Percentiles rank a stretch among this genome's conserved stretches.
Evolutionary conservation across 352 stramenopile genomes (phyloP).

Genomic region (Plasmopara viticola): DNA sequence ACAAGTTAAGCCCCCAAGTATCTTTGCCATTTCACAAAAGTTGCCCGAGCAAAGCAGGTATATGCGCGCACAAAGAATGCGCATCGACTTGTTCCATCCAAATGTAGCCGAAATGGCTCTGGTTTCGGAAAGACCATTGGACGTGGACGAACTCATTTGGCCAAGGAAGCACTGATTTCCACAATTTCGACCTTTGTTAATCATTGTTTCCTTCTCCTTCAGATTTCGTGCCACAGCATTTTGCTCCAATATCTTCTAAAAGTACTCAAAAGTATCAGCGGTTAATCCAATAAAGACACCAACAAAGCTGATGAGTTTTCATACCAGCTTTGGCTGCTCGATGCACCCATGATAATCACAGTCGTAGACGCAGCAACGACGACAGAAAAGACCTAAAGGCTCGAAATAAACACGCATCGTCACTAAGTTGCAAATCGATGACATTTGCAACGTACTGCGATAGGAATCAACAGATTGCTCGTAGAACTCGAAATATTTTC

Average conservation of each 20-base stretch:
- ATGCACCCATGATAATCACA: slow-evolving; percentile 75
- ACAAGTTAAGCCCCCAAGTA: slow-evolving; percentile 64
- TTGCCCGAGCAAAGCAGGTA: slow-evolving; percentile 71
- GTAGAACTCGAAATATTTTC: slow-evolving; percentile 47
- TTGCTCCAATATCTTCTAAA: slow-evolving; percentile 52
- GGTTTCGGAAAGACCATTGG: slow-evolving; percentile 43
- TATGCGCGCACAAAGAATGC: slow-evolving; percentile 43
- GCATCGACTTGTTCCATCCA: slow-evolving; percentile 39
- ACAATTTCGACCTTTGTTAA: slow-evolving; percentile 61
- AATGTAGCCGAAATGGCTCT: slow-evolving; percentile 42
- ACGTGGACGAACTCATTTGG: slow-evolving; percentile 24
- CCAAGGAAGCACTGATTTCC: slow-evolving; percentile 72
- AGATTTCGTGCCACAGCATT: slow-evolving; percentile 44
- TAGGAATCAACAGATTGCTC: slow-evolving; percentile 59
- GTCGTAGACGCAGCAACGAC: slow-evolving; percentile 79
- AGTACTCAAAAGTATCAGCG: slow-evolving; percentile 5
- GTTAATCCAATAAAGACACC: slow-evolving; percentile 2
- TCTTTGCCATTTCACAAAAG: slow-evolving; percentile 68
- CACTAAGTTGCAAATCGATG: background rate
- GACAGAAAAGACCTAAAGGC: slow-evolving; percentile 60
- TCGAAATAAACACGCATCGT: background rate
- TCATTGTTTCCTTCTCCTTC: slow-evolving; percentile 33
- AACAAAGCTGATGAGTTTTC: background rate
- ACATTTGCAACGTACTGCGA: slow-evolving; percentile 35
- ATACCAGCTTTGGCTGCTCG: slow-evolving; percentile 51